Base-by-base conservation (phyloP, 495 filamentous ascomycete species). In the Parathielavia appendiculata region DNA sequence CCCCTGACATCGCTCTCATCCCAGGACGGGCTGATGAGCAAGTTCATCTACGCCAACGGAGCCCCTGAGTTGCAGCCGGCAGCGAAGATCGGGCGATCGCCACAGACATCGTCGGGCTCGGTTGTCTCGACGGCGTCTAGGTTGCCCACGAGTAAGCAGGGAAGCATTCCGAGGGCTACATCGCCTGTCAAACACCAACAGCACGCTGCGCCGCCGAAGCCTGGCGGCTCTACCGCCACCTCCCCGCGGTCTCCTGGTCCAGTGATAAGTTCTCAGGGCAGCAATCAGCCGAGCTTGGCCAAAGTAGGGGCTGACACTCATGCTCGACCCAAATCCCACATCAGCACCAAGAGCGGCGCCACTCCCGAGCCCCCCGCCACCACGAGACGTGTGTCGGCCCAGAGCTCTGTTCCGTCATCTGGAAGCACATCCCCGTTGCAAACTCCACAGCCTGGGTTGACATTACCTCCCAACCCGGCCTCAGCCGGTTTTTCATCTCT, bases 41-140 rank as follows among this genome's bases (percentile, higher is more conserved):
- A 96, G 88, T 79, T 97, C 85, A 68, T 97, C 83, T 71, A 93
- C 83, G 80, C 87, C 73, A 80, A 86, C 67, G 75, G 82, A 45
- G 69, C 73, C 45, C 74, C 77, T 40, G 73, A 84, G 32, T 49
- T 76, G 40, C 57, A 63, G 45, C 54, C 62, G 7, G 22, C 62
- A 6, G 44, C 61, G 13, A 65, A 57, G 26, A 57, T 71, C 20
- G 63, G 58, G 45, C 59, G 71, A 51, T 57, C 73, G 53, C 26
- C 70, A 51, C 60, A 48, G 30, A 44, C 63, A 44, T 49, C 59
- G 5, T 69, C 76, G 3, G 71, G 71, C 51, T 78, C 80, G 9
- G 67, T 66, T 1, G 66, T 74, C n/a, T 75, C 78, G 13, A 68
- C 66, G 12, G 59, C 72, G 35, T 75, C 76, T 5, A 77, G 69